A percentile compares a stretch with the other conserved stretches of the same genome.
These are phyloP conservation scores for Rhizophora mangle DNA, from an alignment of 345 rosid species.

Conservation along the genomic window DNA sequence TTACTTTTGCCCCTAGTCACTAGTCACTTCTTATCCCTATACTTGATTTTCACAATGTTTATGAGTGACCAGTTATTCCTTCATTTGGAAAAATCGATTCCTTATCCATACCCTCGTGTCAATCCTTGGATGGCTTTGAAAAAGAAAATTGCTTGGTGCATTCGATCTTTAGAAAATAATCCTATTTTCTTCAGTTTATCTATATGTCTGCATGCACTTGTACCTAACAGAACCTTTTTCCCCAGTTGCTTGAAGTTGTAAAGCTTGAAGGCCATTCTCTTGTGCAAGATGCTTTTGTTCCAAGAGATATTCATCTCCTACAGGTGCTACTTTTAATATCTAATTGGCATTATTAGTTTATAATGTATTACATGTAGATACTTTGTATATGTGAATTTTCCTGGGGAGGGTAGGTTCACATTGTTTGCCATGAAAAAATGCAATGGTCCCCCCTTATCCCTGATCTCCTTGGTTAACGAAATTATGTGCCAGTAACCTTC, in stretches of 20 bases:
- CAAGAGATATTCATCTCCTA: slow-evolving; percentile 89
- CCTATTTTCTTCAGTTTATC: too few species aligned
- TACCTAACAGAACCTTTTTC: slow-evolving; percentile 4
- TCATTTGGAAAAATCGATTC: background rate
- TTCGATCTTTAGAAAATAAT: too few species aligned
- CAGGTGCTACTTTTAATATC: slow-evolving; percentile 52
- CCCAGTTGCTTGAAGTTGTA: slow-evolving; percentile 89
- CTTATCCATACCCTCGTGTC: background rate
- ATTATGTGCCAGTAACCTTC: background rate
- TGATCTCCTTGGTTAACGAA: background rate
- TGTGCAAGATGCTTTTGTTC: slow-evolving; percentile 80
- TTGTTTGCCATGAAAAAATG: background rate
- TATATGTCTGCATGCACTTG: background rate
- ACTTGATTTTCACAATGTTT: too few species aligned
- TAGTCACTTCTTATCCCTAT: too few species aligned
- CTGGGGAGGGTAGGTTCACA: background rate
- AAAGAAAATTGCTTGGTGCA: background rate
- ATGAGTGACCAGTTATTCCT: too few species aligned
- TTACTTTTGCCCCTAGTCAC: too few species aligned
- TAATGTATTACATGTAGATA: background rate
- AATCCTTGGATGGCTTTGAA: background rate
- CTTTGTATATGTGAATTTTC: background rate
- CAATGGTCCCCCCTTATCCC: too few species aligned
- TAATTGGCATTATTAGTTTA: background rate
- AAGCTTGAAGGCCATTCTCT: slow-evolving; percentile 93